Conservation (phyloP, 2,329 filamentous ascomycete genomes). For the Ophiostoma populinum region DNA sequence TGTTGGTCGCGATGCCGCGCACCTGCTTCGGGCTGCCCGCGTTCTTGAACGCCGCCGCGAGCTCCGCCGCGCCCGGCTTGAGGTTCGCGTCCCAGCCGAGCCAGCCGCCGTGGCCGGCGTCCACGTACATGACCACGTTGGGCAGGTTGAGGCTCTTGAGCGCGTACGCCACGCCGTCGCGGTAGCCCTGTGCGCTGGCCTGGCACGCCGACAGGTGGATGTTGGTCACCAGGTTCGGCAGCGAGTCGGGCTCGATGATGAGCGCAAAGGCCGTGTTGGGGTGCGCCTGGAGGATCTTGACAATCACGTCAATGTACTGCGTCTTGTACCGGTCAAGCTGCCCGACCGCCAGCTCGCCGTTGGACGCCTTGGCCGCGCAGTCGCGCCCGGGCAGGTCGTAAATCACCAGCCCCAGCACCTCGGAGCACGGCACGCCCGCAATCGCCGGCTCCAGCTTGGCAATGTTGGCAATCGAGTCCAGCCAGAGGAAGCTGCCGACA, state of each 20-base stretch:
- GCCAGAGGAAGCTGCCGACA: slow-evolving; percentile 24
- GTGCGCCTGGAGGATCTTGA: slow-evolving; percentile 32
- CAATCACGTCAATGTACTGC: slow-evolving; percentile 29
- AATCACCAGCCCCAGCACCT: slow-evolving; percentile 34
- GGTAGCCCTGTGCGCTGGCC: slow-evolving; percentile 34
- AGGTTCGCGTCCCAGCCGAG: slow-evolving; percentile 44
- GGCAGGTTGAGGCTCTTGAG: slow-evolving; percentile 36
- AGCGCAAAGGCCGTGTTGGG: slow-evolving; percentile 28
- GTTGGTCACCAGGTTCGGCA: slow-evolving; percentile 48
- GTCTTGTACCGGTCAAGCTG: slow-evolving; percentile 26
- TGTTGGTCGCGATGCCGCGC: slow-evolving; percentile 23
- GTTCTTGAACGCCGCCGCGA: slow-evolving; percentile 21
- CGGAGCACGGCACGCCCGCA: slow-evolving; percentile 19
- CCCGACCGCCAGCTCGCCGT: slow-evolving; percentile 41
- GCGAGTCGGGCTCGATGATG: slow-evolving; percentile 41
- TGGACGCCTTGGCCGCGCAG: slow-evolving; percentile 44
- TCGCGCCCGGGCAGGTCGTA: slow-evolving; percentile 48
- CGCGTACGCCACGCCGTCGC: slow-evolving; percentile 37
- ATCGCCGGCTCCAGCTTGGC: slow-evolving; percentile 20
- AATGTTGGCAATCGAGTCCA: slow-evolving; percentile 23
- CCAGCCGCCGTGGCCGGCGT: slow-evolving; percentile 48
- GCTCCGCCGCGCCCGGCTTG: slow-evolving; percentile 21
- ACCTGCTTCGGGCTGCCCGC: slow-evolving; percentile 22
- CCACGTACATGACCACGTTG: slow-evolving; percentile 47
- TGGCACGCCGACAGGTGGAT: slow-evolving; percentile 34